phyloP scores from a whole-genome alignment of 192 early-diverging fungal species.

The Backusella parvicylindrica region DNA sequence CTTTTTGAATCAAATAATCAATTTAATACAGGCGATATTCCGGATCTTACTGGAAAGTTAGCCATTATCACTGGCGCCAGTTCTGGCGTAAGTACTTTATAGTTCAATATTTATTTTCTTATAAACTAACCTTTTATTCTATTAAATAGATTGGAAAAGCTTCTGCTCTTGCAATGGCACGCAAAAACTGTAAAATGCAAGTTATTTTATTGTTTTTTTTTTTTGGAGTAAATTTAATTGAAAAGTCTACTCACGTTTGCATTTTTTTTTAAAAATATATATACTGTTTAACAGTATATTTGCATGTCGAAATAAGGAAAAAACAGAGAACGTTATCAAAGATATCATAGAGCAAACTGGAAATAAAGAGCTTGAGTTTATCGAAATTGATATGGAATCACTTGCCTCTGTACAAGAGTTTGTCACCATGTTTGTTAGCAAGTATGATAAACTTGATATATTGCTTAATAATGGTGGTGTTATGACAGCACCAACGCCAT shows the following conservation, averaged over 20 bases:
- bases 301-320: conserved; percentile 8
- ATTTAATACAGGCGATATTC: too few species aligned
- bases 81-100: too few species aligned
- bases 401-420: conserved; percentile 35
- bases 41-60: too few species aligned
- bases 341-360: conserved; percentile 18
- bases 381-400: conserved; percentile 22
- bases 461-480: conserved; percentile 59
- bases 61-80: too few species aligned
- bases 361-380: conserved; percentile 17
- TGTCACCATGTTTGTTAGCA: conserved; percentile 27
- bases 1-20: too few species aligned
- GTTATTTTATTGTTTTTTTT: neutral
- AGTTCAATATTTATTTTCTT: too few species aligned
- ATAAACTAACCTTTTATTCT: too few species aligned
- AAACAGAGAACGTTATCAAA: conserved; percentile 2
- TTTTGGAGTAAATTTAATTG: too few species aligned
- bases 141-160: conserved; percentile 3
- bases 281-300: neutral
- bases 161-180: conserved; percentile 20
- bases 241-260: too few species aligned
- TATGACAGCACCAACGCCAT: conserved; percentile 27
- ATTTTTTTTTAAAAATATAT: neutral
- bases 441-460: conserved; percentile 40
- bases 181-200: conserved; percentile 20